Percentiles rank a stretch among this genome's conserved stretches.
Evolutionary conservation across 2,329 filamentous ascomycete species (phyloP).

Genomic region (Cyclaneusma minus): DNA sequence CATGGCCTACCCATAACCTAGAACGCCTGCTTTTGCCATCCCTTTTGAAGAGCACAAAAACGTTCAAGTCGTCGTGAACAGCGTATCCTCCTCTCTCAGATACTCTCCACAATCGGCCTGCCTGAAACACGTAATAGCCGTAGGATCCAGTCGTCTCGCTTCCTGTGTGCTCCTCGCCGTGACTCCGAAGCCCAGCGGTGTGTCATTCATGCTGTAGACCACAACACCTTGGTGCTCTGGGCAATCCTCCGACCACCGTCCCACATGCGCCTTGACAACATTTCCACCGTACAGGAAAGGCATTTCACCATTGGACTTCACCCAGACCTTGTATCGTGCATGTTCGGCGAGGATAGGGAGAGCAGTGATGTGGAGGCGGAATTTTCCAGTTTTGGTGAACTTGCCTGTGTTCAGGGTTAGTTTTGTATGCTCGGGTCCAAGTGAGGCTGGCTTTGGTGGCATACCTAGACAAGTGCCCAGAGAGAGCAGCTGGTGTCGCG

Average conservation of each 20-base stretch:
- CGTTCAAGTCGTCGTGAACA: slow-evolving; percentile 40
- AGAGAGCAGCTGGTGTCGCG: slow-evolving; percentile 67
- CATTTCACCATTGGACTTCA: slow-evolving; percentile 93
- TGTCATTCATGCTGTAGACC: slow-evolving; percentile 84
- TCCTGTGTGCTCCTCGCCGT: slow-evolving; percentile 80
- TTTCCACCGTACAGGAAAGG: slow-evolving; percentile 93
- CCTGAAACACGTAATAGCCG: slow-evolving; percentile 74
- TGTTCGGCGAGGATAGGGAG: slow-evolving; percentile 80
- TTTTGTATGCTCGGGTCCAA: neutral
- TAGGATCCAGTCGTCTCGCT: slow-evolving; percentile 72
- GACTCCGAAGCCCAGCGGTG: slow-evolving; percentile 82
- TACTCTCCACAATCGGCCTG: slow-evolving; percentile 95
- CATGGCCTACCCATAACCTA: too few relatives aligned
- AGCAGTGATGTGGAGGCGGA: slow-evolving; percentile 79
- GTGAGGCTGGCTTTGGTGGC: slow-evolving; percentile 3
- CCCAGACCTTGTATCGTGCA: slow-evolving; percentile 92
- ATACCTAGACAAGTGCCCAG: slow-evolving; percentile 71
- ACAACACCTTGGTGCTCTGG: slow-evolving; percentile 88
- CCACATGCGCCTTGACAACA: slow-evolving; percentile 62
- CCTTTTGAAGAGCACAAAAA: too few relatives aligned
- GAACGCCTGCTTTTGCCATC: too few relatives aligned
- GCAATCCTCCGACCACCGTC: slow-evolving; percentile 78
- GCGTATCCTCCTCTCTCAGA: slow-evolving; percentile 62
- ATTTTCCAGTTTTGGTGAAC: slow-evolving; percentile 94
- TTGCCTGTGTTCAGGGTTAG: slow-evolving; percentile 42